A percentile compares a stretch with the other conserved stretches of the same genome.
Conservation (phyloP, 2,329 filamentous ascomycete genomes). For the Colletotrichum caudatum region DNA sequence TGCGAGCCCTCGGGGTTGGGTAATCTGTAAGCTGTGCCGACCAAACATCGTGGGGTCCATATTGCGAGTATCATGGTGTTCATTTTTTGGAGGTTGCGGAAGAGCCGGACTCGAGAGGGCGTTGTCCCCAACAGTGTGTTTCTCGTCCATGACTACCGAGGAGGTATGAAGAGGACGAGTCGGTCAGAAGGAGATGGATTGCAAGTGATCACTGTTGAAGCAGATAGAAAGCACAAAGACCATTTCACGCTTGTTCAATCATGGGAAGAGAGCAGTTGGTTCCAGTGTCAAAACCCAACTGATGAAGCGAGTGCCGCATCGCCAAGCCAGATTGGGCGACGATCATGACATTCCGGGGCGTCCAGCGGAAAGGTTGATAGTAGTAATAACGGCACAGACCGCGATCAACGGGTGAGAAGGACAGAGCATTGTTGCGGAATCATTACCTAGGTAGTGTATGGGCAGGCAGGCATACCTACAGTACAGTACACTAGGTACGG, state of each 20-base stretch:
- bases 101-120: neutral
- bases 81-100: neutral
- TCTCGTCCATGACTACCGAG: conserved; percentile 21
- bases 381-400: neutral
- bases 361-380: neutral
- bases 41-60: conserved; percentile 11
- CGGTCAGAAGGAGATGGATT: too few relatives aligned
- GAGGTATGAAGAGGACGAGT: too few relatives aligned
- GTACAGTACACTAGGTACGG: neutral
- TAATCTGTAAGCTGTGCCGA: conserved; percentile 35
- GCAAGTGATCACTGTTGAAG: neutral
- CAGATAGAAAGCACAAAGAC: neutral
- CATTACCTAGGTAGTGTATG: neutral
- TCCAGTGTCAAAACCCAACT: neutral
- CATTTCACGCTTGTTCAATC: neutral
- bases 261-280: neutral
- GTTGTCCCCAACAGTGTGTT: neutral
- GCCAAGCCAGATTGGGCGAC: conserved; percentile 19
- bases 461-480: neutral
- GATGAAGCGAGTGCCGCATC: neutral
- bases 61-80: neutral
- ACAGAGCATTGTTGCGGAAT: conserved; percentile 10
- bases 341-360: conserved; percentile 16
- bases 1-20: neutral
- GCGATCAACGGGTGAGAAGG: neutral